Conservation (phyloP, 257 asterid genomes). For the Handroanthus guayacan region DNA sequence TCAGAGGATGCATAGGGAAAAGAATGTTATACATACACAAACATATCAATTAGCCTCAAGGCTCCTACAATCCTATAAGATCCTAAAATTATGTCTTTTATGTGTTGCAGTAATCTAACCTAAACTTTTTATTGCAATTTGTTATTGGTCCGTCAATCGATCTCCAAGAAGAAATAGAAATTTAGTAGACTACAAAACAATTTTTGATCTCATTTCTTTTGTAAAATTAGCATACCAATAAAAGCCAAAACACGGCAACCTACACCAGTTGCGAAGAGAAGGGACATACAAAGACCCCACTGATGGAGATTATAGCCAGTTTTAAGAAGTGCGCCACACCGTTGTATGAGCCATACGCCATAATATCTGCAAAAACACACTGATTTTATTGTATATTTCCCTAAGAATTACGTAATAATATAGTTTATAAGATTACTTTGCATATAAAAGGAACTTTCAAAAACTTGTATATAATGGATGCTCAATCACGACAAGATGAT, state of each 20-base stretch:
- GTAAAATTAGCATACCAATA: constrained; percentile 55
- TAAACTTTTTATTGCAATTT: constrained; percentile 14
- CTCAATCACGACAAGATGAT: no score
- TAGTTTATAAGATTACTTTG: no score
- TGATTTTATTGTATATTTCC: not conserved
- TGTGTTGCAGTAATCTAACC: constrained; percentile 18
- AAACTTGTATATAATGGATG: no score
- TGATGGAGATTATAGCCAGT: constrained; percentile 53
- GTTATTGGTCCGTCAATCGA: not conserved
- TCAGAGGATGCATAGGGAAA: not conserved
- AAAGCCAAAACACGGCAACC: constrained; percentile 60
- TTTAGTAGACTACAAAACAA: no score
- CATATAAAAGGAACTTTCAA: no score
- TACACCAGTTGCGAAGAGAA: constrained; percentile 55
- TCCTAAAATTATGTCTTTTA: not conserved
- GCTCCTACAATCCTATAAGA: no score
- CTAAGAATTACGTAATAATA: not conserved
- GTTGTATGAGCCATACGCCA: constrained; percentile 70
- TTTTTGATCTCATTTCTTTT: constrained; percentile 45
- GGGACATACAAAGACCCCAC: constrained; percentile 54
- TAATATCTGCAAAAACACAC: constrained; percentile 48
- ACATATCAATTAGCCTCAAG: not conserved
- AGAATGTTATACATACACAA: not conserved
- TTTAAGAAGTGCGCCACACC: constrained; percentile 59
- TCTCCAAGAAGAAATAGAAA: not conserved